Conservation (phyloP, 805 yeast genomes). For the Hanseniaspora nectarophila region DNA sequence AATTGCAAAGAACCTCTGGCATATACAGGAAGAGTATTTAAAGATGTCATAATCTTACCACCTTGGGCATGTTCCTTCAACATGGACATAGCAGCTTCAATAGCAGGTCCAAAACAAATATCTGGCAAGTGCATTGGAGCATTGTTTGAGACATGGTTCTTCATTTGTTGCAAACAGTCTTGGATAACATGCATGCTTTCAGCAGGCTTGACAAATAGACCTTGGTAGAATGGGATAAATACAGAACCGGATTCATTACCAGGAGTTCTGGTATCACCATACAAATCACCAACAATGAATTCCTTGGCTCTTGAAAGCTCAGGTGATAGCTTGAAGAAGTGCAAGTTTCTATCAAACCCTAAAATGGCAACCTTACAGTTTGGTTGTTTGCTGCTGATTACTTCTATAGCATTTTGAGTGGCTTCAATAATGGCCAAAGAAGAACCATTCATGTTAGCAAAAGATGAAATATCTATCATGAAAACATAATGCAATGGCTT, state of each 20-base stretch:
- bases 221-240: constrained; percentile 66
- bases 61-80: constrained; percentile 43
- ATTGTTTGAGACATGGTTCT: constrained; percentile 28
- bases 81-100: constrained; percentile 53
- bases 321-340: constrained; percentile 58
- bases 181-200: constrained; percentile 55
- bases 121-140: constrained; percentile 31
- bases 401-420: constrained; percentile 42
- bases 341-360: constrained; percentile 60
- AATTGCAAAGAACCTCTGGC: constrained; percentile 64
- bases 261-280: constrained; percentile 39
- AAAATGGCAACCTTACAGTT: constrained; percentile 55
- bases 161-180: constrained; percentile 44
- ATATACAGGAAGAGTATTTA: constrained; percentile 62
- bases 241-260: constrained; percentile 21
- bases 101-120: constrained; percentile 69
- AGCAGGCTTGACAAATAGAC: constrained; percentile 68
- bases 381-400: constrained; percentile 25
- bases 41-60: constrained; percentile 64
- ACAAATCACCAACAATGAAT: constrained; percentile 51
- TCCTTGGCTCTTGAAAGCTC: constrained; percentile 45
- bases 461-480: constrained; percentile 57
- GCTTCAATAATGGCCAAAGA: constrained; percentile 51
- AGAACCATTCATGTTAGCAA: constrained; percentile 47
- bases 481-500: constrained; percentile 57